Evolutionary conservation across 208 protist species (phyloP).

Genomic region (Leishmania tarentolae): DNA sequence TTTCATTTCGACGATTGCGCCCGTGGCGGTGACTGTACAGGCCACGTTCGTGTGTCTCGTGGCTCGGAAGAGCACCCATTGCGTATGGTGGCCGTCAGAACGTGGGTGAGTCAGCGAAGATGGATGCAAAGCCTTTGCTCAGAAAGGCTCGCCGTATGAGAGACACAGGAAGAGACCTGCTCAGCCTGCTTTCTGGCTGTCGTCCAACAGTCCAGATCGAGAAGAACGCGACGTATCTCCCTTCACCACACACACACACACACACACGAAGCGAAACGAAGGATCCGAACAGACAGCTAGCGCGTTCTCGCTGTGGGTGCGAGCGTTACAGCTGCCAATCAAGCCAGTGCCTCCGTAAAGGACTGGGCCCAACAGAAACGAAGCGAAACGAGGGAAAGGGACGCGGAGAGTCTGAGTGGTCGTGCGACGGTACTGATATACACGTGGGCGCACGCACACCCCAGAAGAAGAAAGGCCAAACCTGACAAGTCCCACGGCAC

Average conservation of each 20-base stretch:
- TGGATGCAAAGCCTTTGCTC: background rate
- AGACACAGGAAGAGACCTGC: background rate
- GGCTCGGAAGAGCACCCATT: conserved; percentile 78
- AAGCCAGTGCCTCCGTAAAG: background rate
- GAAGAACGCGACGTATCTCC: background rate
- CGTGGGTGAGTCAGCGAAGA: background rate
- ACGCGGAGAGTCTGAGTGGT: background rate
- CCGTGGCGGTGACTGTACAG: conserved; percentile 81
- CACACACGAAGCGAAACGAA: background rate
- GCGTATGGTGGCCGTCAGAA: background rate
- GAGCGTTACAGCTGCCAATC: background rate
- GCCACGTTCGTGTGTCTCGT: conserved; percentile 75
- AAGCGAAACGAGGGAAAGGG: background rate
- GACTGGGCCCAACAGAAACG: background rate
- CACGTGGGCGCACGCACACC: background rate
- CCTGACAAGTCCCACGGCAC: background rate
- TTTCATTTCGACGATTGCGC: conserved; percentile 68
- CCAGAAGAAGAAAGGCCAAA: background rate
- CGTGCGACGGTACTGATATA: background rate
- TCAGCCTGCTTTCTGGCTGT: background rate
- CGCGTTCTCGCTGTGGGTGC: too few relatives aligned
- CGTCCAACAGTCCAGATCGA: background rate
- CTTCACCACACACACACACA: background rate
- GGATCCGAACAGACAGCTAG: background rate
- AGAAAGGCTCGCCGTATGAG: background rate